A percentile compares a stretch with the other conserved stretches of the same genome.
phyloP scores from a whole-genome alignment of 2,329 filamentous ascomycete species.

The Microcyclospora pomicola region DNA sequence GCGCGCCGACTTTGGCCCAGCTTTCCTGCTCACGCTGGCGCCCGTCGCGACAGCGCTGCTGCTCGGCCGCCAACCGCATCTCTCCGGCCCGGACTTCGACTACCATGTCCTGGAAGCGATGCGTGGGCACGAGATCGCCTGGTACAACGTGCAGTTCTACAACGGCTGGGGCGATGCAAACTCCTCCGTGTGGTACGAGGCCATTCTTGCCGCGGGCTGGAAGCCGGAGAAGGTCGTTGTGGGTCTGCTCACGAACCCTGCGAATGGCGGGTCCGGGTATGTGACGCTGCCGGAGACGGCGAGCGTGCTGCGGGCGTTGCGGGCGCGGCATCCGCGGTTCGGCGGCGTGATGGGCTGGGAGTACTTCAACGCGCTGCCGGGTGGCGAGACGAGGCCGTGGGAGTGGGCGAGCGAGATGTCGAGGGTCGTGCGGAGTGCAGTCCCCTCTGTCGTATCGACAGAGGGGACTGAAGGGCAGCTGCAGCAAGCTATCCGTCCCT shows the following conservation, averaged over 20 bases:
- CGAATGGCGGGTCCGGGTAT: conserved; percentile 50
- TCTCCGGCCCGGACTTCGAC: conserved; percentile 58
- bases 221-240: conserved; percentile 59
- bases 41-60: conserved; percentile 67
- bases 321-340: conserved; percentile 50
- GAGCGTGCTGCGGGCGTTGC: conserved; percentile 43
- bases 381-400: conserved; percentile 51
- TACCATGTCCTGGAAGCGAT: conserved; percentile 61
- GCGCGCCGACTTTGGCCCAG: conserved; percentile 49
- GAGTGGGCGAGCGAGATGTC: conserved; percentile 64
- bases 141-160: conserved; percentile 92
- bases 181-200: conserved; percentile 37
- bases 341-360: conserved; percentile 93
- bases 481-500: conserved; percentile 20
- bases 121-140: conserved; percentile 53
- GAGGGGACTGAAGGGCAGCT: conserved; percentile 9
- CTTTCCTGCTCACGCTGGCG: conserved; percentile 66
- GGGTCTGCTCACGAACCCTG: conserved; percentile 66
- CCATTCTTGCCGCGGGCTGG: conserved; percentile 52
- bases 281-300: conserved; percentile 46
- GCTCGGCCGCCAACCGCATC: conserved; percentile 37
- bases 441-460: conserved; percentile 6
- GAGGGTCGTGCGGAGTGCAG: conserved; percentile 19
- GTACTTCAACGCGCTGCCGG: conserved; percentile 72
- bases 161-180: conserved; percentile 68